Evolutionary conservation across 1,284 basidiomycete genomes (phyloP).

Genomic region (Jaminaea rosea): DNA sequence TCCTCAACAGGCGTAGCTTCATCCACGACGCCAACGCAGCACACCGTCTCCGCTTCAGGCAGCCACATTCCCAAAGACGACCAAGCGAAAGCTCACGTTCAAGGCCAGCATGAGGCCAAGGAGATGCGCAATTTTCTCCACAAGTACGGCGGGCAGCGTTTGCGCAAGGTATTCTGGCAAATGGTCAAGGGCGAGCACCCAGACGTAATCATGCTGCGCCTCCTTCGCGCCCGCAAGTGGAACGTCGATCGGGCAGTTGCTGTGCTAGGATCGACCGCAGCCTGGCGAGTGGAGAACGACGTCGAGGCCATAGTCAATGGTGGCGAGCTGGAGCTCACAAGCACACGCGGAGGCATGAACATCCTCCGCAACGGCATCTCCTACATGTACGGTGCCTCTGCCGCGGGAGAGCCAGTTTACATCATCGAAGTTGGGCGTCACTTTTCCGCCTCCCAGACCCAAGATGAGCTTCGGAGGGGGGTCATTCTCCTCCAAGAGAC

Average conservation of each 20-base stretch:
- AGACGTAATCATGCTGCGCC: slow-evolving; percentile 24
- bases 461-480: slow-evolving; percentile 31
- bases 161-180: slow-evolving; percentile 36
- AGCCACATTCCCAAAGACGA: slow-evolving; percentile 25
- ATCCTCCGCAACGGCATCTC: slow-evolving; percentile 36
- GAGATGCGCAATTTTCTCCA: slow-evolving; percentile 36
- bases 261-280: slow-evolving; percentile 25
- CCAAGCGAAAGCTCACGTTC: slow-evolving; percentile 34
- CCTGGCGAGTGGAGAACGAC: slow-evolving; percentile 24
- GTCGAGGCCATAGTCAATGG: slow-evolving; percentile 23
- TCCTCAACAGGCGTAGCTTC: background rate
- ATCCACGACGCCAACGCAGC: background rate
- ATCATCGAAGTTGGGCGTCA: slow-evolving; percentile 39
- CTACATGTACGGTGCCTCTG: slow-evolving; percentile 27
- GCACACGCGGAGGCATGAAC: slow-evolving; percentile 31
- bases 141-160: slow-evolving; percentile 27
- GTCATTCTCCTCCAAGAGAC: slow-evolving; percentile 34
- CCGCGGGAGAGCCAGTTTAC: slow-evolving; percentile 32
- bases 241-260: slow-evolving; percentile 25
- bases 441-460: slow-evolving; percentile 37
- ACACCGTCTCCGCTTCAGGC: background rate
- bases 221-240: slow-evolving; percentile 16
- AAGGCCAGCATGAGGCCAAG: slow-evolving; percentile 35
- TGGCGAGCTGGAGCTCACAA: slow-evolving; percentile 24
- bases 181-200: slow-evolving; percentile 41